A percentile compares a stretch with the other conserved stretches of the same genome.
These are phyloP conservation scores for Hibiscus syriacus DNA, from an alignment of 345 rosid species.

Conservation along the genomic window DNA sequence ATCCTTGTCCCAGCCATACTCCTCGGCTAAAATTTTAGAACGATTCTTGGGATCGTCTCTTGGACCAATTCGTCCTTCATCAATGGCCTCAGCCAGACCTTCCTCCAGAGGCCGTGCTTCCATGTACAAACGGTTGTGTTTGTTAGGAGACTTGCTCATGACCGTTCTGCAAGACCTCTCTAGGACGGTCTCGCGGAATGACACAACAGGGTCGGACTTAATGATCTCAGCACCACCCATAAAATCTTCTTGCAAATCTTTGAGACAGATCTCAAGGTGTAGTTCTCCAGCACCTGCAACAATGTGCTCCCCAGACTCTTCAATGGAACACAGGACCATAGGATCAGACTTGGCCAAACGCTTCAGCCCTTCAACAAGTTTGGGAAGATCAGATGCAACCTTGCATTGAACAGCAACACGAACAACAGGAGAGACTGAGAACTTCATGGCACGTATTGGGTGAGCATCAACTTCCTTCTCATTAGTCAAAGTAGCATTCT, in stretches of 20 bases:
- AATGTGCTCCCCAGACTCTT: conserved; percentile 65
- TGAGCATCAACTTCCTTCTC: conserved; percentile 43
- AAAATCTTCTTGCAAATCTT: no score
- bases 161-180: conserved; percentile 37
- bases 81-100: conserved; percentile 46
- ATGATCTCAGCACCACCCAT: no score
- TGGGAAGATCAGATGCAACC: conserved; percentile 66
- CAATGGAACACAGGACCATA: conserved; percentile 63
- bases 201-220: no score
- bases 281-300: conserved; percentile 55
- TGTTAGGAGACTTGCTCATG: conserved; percentile 51
- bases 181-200: conserved; percentile 38
- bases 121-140: conserved; percentile 53
- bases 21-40: not conserved
- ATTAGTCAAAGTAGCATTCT: conserved; percentile 66
- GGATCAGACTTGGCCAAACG: conserved; percentile 76
- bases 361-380: conserved; percentile 71
- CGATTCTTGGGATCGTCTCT: conserved; percentile 47
- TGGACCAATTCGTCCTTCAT: conserved; percentile 41
- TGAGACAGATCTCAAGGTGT: conserved; percentile 15
- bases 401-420: conserved; percentile 61
- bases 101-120: conserved; percentile 46
- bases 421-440: not conserved
- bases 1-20: no score
- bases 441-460: no score